Evolutionary conservation across 345 rosid species (phyloP).

Genomic region (Salix exigua): DNA sequence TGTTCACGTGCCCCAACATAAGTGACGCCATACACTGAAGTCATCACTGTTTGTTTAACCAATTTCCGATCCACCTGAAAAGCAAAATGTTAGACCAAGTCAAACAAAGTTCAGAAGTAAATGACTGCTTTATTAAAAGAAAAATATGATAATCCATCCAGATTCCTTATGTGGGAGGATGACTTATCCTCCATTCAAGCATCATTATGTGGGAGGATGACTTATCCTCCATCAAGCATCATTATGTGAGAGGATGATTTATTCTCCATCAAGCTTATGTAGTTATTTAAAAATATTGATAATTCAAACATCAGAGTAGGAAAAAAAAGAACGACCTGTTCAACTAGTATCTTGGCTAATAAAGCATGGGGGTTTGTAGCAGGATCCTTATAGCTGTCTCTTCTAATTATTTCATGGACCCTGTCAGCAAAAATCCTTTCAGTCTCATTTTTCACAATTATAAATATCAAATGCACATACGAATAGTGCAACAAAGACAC

Average conservation of each 20-base stretch:
- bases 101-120: not conserved
- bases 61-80: conserved; percentile 90
- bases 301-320: conserved; percentile 4
- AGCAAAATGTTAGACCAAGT: conserved; percentile 17
- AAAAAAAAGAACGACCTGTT: conserved; percentile 53
- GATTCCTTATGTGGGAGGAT: not conserved
- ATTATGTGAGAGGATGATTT: not conserved
- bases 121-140: not conserved
- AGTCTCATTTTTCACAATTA: conserved; percentile 3
- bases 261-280: not conserved
- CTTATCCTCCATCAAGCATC: not conserved
- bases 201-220: not conserved
- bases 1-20: conserved; percentile 97
- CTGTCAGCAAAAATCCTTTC: conserved; percentile 34
- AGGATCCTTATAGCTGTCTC: conserved; percentile 77
- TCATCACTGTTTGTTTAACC: conserved; percentile 98
- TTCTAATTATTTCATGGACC: conserved; percentile 82
- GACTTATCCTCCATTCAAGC: too few relatives aligned
- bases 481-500: not conserved
- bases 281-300: not conserved
- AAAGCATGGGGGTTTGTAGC: conserved; percentile 61
- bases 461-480: not conserved
- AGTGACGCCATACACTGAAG: conserved; percentile 99
- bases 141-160: not conserved
- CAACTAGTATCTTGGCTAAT: conserved; percentile 71